Evolutionary conservation across 441 rosid species (phyloP).

Genomic region (Populus hybrid): DNA sequence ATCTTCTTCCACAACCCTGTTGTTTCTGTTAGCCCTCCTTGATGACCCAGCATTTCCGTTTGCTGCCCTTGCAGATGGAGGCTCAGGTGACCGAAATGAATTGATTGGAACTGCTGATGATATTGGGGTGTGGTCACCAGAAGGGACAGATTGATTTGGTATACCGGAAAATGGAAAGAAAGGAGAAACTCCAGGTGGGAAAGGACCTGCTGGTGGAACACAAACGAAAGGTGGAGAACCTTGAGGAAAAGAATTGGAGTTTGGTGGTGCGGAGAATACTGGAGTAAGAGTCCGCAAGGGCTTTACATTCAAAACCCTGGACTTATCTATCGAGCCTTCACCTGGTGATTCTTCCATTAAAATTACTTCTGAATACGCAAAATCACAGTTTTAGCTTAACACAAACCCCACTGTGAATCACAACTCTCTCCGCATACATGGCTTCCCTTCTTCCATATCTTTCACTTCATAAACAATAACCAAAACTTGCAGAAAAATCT

Average conservation of each 20-base stretch:
- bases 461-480: neutral
- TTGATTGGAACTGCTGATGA: no score
- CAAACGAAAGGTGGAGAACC: conserved; percentile 41
- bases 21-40: no score
- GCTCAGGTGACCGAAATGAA: no score
- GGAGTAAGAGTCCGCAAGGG: conserved; percentile 57
- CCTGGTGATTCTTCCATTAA: neutral
- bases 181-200: no score
- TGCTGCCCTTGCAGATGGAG: no score
- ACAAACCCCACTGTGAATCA: neutral
- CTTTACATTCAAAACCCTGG: conserved; percentile 55
- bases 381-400: neutral
- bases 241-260: conserved; percentile 22
- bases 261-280: conserved; percentile 38
- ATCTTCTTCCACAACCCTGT: no score
- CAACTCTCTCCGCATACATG: neutral
- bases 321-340: conserved; percentile 34
- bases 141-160: no score
- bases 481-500: neutral
- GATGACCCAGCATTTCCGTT: no score
- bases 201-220: no score
- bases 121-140: no score
- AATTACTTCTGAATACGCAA: neutral
- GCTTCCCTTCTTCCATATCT: neutral
- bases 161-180: no score